phyloP scores from a whole-genome alignment of 2,329 filamentous ascomycete genomes.

The Cercospora sojina region DNA sequence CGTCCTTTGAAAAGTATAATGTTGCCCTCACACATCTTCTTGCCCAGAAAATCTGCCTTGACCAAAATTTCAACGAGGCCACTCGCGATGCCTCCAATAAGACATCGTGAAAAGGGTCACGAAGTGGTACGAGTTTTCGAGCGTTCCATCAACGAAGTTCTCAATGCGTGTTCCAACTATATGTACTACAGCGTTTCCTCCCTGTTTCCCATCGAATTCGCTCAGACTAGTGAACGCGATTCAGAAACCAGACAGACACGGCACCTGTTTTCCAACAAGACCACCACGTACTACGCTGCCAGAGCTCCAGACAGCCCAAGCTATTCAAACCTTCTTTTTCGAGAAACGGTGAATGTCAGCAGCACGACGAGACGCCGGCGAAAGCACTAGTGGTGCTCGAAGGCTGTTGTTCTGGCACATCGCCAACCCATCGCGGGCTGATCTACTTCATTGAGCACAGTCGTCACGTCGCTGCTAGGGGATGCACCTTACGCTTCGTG shows the following conservation, averaged over 20 bases:
- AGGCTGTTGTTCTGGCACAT: not conserved
- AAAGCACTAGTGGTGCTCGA: not conserved
- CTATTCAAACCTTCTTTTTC: not conserved
- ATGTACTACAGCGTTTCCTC: not conserved
- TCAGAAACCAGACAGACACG: not conserved
- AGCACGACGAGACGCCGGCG: not conserved
- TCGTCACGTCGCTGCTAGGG: not conserved
- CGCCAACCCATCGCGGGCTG: not conserved
- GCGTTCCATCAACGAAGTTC: not conserved
- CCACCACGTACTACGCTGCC: not conserved
- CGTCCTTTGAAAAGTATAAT: not conserved
- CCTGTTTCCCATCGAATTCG: not conserved
- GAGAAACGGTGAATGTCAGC: not conserved
- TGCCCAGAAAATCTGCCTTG: not conserved
- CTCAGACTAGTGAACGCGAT: not conserved
- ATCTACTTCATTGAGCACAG: not conserved
- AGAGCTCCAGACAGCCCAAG: not conserved
- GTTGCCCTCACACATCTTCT: not conserved
- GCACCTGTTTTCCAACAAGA: not conserved
- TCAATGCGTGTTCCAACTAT: not conserved
- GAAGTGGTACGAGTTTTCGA: not conserved
- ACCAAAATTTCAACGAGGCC: not conserved
- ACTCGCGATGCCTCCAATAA: not conserved
- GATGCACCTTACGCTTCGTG: not conserved
- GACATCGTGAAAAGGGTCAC: not conserved